Evolutionary conservation across 352 stramenopile species (phyloP), one percentile per base, ranked within the genome.

Genomic region (Pythium dissimile): DNA sequence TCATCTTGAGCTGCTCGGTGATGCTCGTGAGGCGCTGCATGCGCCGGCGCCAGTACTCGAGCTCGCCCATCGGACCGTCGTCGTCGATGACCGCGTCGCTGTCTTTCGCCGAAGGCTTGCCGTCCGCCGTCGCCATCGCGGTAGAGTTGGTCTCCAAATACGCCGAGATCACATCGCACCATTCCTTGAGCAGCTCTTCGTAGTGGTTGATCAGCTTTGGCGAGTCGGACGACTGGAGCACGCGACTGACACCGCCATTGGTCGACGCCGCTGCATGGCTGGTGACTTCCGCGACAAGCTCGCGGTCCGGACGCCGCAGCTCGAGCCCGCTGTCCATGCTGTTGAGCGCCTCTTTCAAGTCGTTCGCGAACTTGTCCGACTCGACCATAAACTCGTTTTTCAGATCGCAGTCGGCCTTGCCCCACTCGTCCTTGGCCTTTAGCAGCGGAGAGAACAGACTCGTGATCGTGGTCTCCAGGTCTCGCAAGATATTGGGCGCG

Each of bases 1-100:
- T 97, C 62, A 97, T 92, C 69, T 98, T 98, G 43, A 99, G 81
- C 77, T 99, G 96, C 66, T 99, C 96, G 15, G 93, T 98, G 70
- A 99, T 98, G 51, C 92, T 98, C n/a, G 94, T 98, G n/a, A 99
- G 78, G 1, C 96, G 84, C 67, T 99, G 96, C 92, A 98, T 99
- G 47, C 95, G 84, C 28, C 86, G 80, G 10, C 96, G 77, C 97
- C 96, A 99, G 68, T 98, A 97, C 73, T 99, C 94, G 31, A 99
- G 87, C 73, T 99, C 96, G 7, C 90, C 95, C 75, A 98, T 97
- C 0, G 96, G 97, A 0, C 97, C 96, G 32, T 94, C 85, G 57
- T 97, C 88, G 20, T 96, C 80, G 18, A 88, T 88, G 43, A 73
- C 75, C 54, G 86, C 71, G 26, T 89, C 77, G 28, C 83, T 80